Percentiles rank a stretch among this genome's conserved stretches.
These are phyloP conservation scores for Solanum gracilifrons DNA, from an alignment of 257 asterid species.

Conservation along the genomic window DNA sequence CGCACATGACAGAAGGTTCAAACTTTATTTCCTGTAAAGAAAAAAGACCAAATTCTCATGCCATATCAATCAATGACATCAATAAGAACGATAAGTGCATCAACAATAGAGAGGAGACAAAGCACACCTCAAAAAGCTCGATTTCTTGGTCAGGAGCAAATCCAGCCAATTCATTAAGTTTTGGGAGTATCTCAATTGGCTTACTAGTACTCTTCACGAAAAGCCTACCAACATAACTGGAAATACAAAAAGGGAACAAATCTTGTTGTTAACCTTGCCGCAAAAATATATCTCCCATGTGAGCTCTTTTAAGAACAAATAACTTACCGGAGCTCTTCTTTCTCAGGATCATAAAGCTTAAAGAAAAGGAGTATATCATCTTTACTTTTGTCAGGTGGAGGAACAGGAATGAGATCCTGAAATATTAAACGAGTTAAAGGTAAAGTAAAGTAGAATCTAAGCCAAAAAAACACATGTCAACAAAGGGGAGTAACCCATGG, in stretches of 20 bases:
- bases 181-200: slow-evolving; percentile 60
- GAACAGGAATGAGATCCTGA: slow-evolving; percentile 55
- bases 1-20: slow-evolving; percentile 97
- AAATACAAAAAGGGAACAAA: slow-evolving; percentile 7
- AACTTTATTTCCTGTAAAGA: slow-evolving; percentile 69
- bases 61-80: neutral
- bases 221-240: slow-evolving; percentile 78
- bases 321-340: slow-evolving; percentile 78
- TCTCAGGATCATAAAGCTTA: slow-evolving; percentile 84
- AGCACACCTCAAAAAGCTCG: slow-evolving; percentile 83
- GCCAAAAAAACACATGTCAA: neutral
- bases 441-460: neutral
- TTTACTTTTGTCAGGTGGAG: slow-evolving; percentile 71
- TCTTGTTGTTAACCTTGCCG: neutral
- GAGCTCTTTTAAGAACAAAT: neutral
- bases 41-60: neutral
- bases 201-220: slow-evolving; percentile 63
- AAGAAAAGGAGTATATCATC: slow-evolving; percentile 85
- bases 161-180: slow-evolving; percentile 84
- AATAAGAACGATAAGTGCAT: neutral
- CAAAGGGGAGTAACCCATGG: neutral
- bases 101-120: neutral
- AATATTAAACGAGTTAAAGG: slow-evolving; percentile 3
- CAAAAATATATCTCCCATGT: neutral
- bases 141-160: slow-evolving; percentile 83